A percentile compares a stretch with the other conserved stretches of the same genome.
Evolutionary conservation across 2,329 filamentous ascomycete genomes (phyloP).

Genomic region (Fusarium musae): DNA sequence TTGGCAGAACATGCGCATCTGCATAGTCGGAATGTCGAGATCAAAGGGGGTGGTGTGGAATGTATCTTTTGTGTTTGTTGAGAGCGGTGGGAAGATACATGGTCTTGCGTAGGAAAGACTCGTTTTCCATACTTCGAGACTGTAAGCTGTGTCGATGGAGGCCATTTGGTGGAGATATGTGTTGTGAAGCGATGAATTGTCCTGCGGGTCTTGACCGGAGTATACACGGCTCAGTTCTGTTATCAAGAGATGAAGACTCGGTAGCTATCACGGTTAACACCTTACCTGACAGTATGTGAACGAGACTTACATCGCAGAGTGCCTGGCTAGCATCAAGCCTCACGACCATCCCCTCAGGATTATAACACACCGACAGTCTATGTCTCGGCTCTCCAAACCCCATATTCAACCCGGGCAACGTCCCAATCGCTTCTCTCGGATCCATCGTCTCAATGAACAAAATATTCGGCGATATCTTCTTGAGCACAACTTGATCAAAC

Average conservation of each 20-base stretch:
- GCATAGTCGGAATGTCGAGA: conserved; percentile 53
- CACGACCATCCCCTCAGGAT: conserved; percentile 55
- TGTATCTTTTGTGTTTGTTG: conserved; percentile 32
- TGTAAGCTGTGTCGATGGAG: conserved; percentile 46
- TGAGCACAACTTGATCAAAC: conserved; percentile 62
- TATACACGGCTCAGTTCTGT: conserved; percentile 60
- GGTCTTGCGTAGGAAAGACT: conserved; percentile 52
- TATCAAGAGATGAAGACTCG: conserved; percentile 59
- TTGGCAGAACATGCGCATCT: conserved; percentile 57
- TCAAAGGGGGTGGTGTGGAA: conserved; percentile 54
- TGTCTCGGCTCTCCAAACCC: conserved; percentile 58
- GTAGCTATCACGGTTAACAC: conserved; percentile 29
- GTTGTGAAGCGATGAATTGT: conserved; percentile 38
- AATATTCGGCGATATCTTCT: conserved; percentile 61
- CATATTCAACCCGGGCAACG: conserved; percentile 54
- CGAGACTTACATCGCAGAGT: conserved; percentile 56
- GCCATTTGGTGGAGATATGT: conserved; percentile 44
- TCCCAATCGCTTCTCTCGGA: conserved; percentile 52
- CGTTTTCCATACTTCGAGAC: conserved; percentile 59
- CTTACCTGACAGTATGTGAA: accelerated
- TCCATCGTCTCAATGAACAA: conserved; percentile 61
- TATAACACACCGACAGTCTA: conserved; percentile 61
- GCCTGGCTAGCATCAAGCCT: conserved; percentile 64
- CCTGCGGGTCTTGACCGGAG: conserved; percentile 48
- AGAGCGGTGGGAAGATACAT: conserved; percentile 60